These are phyloP conservation scores for Mollisia scopiformis DNA, from an alignment of 2,329 filamentous ascomycete genomes.

Conservation along the genomic window DNA sequence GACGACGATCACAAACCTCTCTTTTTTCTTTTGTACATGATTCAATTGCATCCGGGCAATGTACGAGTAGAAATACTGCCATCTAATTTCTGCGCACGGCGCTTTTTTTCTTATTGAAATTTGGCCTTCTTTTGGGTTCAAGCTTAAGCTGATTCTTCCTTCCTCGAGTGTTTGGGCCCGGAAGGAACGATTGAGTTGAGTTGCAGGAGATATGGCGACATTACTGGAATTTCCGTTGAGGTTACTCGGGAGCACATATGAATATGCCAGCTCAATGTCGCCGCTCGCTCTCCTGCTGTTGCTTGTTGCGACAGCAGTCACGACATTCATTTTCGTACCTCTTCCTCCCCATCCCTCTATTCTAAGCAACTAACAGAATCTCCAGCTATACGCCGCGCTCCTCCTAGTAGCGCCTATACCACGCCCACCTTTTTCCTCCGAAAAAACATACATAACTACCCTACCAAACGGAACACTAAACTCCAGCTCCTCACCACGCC, in stretches of 20 bases:
- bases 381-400: conserved; percentile 69
- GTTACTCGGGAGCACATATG: conserved; percentile 9
- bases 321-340: conserved; percentile 17
- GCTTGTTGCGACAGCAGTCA: conserved; percentile 13
- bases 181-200: neutral
- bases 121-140: neutral
- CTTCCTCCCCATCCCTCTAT: conserved; percentile 1
- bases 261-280: conserved; percentile 12
- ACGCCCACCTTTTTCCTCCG: conserved; percentile 71
- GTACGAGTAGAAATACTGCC: neutral
- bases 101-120: neutral
- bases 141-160: neutral
- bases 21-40: neutral
- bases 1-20: neutral
- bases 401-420: conserved; percentile 80
- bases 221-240: conserved; percentile 20
- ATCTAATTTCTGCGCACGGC: neutral
- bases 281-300: conserved; percentile 15
- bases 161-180: too few relatives aligned
- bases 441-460: conserved; percentile 85
- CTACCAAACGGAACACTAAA: conserved; percentile 69
- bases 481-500: conserved; percentile 53
- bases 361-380: conserved; percentile 9
- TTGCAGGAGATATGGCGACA: conserved; percentile 17
- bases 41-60: neutral